phyloP scores from a whole-genome alignment of 169 alveolate genomes.

The Plasmodium yoelii region DNA sequence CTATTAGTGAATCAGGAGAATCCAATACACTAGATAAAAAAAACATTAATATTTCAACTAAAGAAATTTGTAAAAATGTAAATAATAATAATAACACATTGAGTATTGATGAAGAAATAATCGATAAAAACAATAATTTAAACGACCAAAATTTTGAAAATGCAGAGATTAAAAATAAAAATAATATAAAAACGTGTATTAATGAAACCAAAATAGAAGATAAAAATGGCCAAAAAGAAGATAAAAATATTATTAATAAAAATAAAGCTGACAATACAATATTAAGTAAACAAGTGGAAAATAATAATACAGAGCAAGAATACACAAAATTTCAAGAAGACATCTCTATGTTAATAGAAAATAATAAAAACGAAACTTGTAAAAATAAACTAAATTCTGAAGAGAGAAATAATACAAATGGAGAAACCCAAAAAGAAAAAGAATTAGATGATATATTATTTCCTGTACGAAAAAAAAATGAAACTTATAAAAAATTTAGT shows the following conservation, averaged over 20 bases:
- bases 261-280: neutral
- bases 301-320: neutral
- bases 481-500: constrained; percentile 65
- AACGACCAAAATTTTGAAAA: neutral
- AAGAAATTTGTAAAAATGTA: constrained; percentile 1
- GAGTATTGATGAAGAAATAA: neutral
- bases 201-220: neutral
- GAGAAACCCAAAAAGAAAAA: constrained; percentile 12
- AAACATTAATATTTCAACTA: neutral
- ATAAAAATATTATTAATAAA: constrained; percentile 3
- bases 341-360: too few species aligned
- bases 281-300: neutral
- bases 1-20: too few species aligned
- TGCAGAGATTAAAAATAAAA: constrained; percentile 1
- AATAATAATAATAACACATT: constrained; percentile 6
- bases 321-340: neutral
- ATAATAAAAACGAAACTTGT: too few species aligned
- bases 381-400: neutral
- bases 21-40: too few species aligned
- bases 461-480: constrained; percentile 52
- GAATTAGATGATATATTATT: constrained; percentile 28
- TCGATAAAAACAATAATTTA: neutral
- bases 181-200: neutral
- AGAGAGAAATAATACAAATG: neutral
- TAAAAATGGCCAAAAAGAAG: constrained; percentile 10